Conservation (phyloP, 371 early-diverging fungal species). For the Actinomucor elegans region DNA sequence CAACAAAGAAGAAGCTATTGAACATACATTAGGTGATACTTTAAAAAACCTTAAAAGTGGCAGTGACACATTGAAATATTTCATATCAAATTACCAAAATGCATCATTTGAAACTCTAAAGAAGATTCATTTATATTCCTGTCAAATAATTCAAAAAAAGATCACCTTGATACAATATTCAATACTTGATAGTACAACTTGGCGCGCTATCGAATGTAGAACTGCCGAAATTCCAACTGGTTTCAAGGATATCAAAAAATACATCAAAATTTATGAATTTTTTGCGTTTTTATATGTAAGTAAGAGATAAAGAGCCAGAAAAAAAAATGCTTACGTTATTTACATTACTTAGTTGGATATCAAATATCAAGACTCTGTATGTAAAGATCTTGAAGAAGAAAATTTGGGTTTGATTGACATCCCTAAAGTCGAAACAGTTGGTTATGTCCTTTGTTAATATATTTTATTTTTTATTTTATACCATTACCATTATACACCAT, state of each 20-base stretch:
- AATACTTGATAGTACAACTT: neutral
- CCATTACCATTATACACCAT: no score
- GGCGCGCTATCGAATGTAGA: neutral
- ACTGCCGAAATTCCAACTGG: neutral
- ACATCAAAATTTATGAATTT: neutral
- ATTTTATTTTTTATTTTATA: no score
- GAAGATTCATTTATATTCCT: conserved; percentile 8
- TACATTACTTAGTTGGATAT: no score
- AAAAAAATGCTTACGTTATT: no score
- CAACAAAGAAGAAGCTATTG: conserved; percentile 2
- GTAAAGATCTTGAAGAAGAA: no score
- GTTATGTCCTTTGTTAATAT: no score
- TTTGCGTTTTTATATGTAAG: neutral
- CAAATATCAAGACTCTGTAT: no score
- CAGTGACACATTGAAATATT: conserved; percentile 18
- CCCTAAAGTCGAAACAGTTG: no score
- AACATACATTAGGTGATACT: conserved; percentile 11
- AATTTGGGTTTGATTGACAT: no score
- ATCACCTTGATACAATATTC: conserved; percentile 15
- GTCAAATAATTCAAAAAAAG: conserved; percentile 21
- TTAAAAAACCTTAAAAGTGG: conserved; percentile 21
- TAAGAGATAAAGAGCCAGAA: no score
- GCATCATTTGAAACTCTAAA: conserved; percentile 19
- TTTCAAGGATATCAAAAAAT: neutral
- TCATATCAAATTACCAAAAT: conserved; percentile 9